Conservation (phyloP, 1,139 yeast species). For the Saccharomycopsis hybrid region DNA sequence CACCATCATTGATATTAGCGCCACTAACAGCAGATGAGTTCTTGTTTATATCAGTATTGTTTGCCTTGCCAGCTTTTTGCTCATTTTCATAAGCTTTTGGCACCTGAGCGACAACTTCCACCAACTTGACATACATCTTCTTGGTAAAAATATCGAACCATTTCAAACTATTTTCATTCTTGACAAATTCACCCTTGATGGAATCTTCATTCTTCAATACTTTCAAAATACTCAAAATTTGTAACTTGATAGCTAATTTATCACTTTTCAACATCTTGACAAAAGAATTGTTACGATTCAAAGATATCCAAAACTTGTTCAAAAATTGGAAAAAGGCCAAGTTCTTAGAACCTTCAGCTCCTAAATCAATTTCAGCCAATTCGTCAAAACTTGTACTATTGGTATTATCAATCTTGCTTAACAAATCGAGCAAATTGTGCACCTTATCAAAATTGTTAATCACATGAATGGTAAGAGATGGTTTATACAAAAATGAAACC, state of each 20-base stretch:
- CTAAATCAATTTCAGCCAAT: background rate
- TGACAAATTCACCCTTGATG: slow-evolving; percentile 1
- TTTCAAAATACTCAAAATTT: slow-evolving; percentile 11
- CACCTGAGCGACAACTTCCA: slow-evolving; percentile 1
- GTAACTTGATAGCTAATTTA: slow-evolving; percentile 11
- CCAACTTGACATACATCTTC: slow-evolving; percentile 10
- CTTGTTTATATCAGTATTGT: too few relatives aligned
- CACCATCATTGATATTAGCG: background rate
- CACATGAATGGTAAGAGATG: slow-evolving; percentile 8
- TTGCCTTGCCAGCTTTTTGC: background rate
- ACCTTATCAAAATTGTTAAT: slow-evolving; percentile 12
- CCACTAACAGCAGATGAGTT: background rate
- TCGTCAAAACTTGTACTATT: slow-evolving; percentile 4
- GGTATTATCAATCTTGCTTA: slow-evolving; percentile 14
- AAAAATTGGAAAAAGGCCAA: slow-evolving; percentile 16
- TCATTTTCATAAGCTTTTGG: slow-evolving; percentile 5
- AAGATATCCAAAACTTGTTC: slow-evolving; percentile 15
- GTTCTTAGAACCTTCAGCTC: background rate
- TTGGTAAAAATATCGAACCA: slow-evolving; percentile 3
- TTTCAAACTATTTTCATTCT: background rate
- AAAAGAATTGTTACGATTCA: slow-evolving; percentile 15
- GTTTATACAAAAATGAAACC: slow-evolving; percentile 12
- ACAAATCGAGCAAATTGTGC: slow-evolving; percentile 8
- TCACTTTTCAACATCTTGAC: slow-evolving; percentile 12
- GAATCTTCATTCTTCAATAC: slow-evolving; percentile 4